Conservation (phyloP, 169 alveolate species). For the Besnoitia besnoiti region DNA sequence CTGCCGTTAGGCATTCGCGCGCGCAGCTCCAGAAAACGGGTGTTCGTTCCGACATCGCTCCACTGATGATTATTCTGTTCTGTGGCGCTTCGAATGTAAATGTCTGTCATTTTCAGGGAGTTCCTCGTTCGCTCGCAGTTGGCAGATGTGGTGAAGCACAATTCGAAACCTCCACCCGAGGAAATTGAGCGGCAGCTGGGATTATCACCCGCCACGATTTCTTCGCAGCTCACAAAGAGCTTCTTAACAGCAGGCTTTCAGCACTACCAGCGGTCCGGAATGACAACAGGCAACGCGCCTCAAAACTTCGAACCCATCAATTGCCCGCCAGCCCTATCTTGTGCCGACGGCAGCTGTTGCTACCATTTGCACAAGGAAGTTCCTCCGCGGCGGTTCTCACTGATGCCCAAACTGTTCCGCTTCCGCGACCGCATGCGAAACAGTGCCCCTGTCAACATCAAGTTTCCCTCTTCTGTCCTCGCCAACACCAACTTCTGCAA, state of each 20-base stretch:
- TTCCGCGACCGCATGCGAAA: slow-evolving; percentile 28
- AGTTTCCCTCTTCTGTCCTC: background rate
- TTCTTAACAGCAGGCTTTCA: slow-evolving; percentile 33
- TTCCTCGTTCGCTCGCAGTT: slow-evolving; percentile 62
- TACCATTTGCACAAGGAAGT: slow-evolving; percentile 60
- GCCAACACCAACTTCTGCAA: slow-evolving; percentile 3
- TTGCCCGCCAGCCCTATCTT: slow-evolving; percentile 40
- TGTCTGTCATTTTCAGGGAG: slow-evolving; percentile 64
- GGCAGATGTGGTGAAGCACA: slow-evolving; percentile 61
- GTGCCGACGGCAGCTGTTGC: slow-evolving; percentile 60
- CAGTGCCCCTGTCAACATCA: background rate
- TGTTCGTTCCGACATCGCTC: too few species aligned
- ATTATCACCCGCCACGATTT: slow-evolving; percentile 56
- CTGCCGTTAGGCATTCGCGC: too few species aligned
- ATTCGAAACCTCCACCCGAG: slow-evolving; percentile 67
- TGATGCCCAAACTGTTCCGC: slow-evolving; percentile 11
- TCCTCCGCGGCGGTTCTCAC: slow-evolving; percentile 17
- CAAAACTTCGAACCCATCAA: slow-evolving; percentile 67
- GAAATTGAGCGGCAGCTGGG: slow-evolving; percentile 69
- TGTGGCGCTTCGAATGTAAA: too few species aligned
- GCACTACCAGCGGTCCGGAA: slow-evolving; percentile 69
- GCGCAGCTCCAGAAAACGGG: too few species aligned
- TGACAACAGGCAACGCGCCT: slow-evolving; percentile 67
- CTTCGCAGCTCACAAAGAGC: slow-evolving; percentile 50
- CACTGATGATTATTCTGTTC: too few species aligned